Conservation (phyloP, 1,284 basidiomycete genomes). For the Coniferiporia weirii region DNA sequence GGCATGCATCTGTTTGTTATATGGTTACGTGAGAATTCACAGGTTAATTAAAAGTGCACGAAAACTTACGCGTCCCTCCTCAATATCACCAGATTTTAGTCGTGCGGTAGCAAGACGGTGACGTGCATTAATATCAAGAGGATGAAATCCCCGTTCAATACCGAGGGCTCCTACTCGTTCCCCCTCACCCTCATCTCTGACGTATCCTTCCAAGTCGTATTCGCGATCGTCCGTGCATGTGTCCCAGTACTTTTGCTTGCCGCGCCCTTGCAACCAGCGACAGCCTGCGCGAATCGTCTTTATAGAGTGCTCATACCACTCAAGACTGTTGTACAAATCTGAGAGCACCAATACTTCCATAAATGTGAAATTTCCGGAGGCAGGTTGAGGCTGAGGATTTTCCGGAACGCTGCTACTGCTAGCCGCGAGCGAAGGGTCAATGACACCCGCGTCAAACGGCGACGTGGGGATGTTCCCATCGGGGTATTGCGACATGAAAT, state of each 20-base stretch:
- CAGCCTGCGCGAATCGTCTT: slow-evolving; percentile 71
- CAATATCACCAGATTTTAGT: slow-evolving; percentile 73
- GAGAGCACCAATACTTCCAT: slow-evolving; percentile 75
- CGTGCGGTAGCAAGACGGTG: slow-evolving; percentile 85
- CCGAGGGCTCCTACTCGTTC: slow-evolving; percentile 3
- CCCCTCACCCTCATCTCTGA: slow-evolving; percentile 15
- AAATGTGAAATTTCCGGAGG: slow-evolving; percentile 47
- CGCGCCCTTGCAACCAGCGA: slow-evolving; percentile 85
- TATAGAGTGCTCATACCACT: slow-evolving; percentile 66
- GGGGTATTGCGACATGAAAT: slow-evolving; percentile 26
- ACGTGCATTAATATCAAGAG: slow-evolving; percentile 76
- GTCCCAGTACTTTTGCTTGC: slow-evolving; percentile 77
- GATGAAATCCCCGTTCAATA: slow-evolving; percentile 47
- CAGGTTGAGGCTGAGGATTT: slow-evolving; percentile 28
- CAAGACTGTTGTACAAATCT: slow-evolving; percentile 75
- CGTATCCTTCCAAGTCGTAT: slow-evolving; percentile 52
- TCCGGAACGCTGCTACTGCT: slow-evolving; percentile 26
- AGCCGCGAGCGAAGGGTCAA: slow-evolving; percentile 37
- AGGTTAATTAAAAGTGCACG: slow-evolving; percentile 1
- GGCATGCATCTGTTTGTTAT: slow-evolving; percentile 60
- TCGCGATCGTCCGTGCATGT: slow-evolving; percentile 83
- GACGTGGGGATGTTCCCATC: slow-evolving; percentile 27
- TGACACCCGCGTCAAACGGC: slow-evolving; percentile 26
- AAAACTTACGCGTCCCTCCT: slow-evolving; percentile 64
- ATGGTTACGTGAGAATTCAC: background rate